These are phyloP conservation scores for Lepidopterella palustris DNA, from an alignment of 495 filamentous ascomycete species.

Conservation along the genomic window DNA sequence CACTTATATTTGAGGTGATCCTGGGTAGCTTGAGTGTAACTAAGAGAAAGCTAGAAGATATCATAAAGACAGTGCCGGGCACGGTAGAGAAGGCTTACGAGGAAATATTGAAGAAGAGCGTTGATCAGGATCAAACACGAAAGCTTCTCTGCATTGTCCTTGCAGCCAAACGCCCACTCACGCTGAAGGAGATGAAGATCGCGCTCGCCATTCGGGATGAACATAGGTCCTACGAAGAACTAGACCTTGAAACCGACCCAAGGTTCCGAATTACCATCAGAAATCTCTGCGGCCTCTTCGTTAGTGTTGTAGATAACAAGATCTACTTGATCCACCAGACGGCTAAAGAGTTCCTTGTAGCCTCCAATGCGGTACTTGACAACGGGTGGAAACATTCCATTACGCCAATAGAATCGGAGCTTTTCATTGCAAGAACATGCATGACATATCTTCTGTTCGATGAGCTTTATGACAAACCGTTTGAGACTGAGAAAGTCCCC, in stretches of 20 bases:
- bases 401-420: not conserved
- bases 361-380: not conserved
- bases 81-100: not conserved
- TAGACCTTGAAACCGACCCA: not conserved
- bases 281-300: not conserved
- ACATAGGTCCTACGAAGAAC: not conserved
- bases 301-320: not conserved
- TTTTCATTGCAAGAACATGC: not conserved
- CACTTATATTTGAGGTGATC: conserved; percentile 6
- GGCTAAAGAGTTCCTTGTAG: not conserved
- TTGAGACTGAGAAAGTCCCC: too few species aligned
- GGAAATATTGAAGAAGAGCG: not conserved
- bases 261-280: not conserved
- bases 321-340: not conserved
- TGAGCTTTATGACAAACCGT: too few species aligned
- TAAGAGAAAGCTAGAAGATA: not conserved
- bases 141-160: not conserved
- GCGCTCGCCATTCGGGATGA: not conserved
- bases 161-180: not conserved
- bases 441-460: not conserved
- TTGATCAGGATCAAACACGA: not conserved
- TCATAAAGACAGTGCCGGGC: not conserved
- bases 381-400: not conserved
- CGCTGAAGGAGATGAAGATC: not conserved
- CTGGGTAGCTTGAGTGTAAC: not conserved